A percentile compares a stretch with the other conserved stretches of the same genome.
Evolutionary conservation across 106 monocot genomes (phyloP).

Genomic region (Acanthochlamys bracteata): DNA sequence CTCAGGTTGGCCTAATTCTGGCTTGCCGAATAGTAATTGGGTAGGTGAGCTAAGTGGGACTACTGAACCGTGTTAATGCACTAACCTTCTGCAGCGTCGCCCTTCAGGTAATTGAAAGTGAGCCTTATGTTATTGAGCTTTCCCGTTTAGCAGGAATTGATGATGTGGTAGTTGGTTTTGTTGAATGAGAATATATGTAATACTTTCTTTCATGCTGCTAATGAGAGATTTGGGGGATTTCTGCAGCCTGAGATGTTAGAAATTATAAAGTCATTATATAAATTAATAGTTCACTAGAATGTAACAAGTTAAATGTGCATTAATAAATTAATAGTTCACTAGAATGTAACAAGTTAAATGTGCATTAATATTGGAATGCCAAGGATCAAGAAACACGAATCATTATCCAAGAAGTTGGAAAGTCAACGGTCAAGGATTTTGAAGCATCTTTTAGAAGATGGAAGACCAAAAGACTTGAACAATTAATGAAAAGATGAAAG

Average conservation of each 20-base stretch:
- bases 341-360: too few species aligned
- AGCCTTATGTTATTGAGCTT: background rate
- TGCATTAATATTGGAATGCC: too few species aligned
- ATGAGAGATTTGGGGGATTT: background rate
- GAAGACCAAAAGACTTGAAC: too few species aligned
- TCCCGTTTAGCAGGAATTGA: background rate
- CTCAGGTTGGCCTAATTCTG: background rate
- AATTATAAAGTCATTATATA: too few species aligned
- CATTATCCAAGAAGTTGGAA: too few species aligned
- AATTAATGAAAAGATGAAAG: too few species aligned
- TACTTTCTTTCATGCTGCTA: background rate
- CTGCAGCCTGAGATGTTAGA: background rate
- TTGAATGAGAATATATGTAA: constrained; percentile 3
- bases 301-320: too few species aligned
- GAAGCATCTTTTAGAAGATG: too few species aligned
- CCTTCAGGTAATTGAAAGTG: background rate
- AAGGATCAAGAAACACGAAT: too few species aligned
- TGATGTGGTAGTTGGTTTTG: background rate
- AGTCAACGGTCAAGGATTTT: too few species aligned
- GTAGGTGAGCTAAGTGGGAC: background rate
- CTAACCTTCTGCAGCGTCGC: background rate
- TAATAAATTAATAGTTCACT: too few species aligned
- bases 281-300: too few species aligned
- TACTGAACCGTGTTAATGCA: background rate
- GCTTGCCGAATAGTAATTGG: background rate